Evolutionary conservation across 768 basidiomycete species (phyloP), one percentile per base, ranked within the genome.

Genomic region (Suillus plorans): DNA sequence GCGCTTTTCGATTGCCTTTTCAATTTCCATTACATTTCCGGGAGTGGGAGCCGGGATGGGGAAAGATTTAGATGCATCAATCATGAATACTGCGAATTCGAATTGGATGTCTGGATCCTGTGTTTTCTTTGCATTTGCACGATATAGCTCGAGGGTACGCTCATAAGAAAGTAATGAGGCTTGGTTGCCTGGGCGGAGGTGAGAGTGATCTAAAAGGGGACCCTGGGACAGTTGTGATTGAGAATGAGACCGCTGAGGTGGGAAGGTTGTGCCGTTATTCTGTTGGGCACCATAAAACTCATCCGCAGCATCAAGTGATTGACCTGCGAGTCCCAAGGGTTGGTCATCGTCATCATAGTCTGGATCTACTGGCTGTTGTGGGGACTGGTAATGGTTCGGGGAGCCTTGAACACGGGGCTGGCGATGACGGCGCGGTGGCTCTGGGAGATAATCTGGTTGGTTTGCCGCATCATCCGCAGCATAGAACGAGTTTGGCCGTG

Each of bases 71-170:
- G 95, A 92, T 58, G 96, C 94, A 73, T 98, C 97, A 73, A 99
- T 91, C 92, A 98, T 95, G 84, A 99, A 98, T 10, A 96, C 94
- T 47, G 97, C 94, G 70, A 99, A 98, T 76, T 99, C 97, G 81
- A 95, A 99, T 75, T 97, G 96, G 63, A 98, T 81, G 72, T 98
- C 94, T 0, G 97, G 96, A 76, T 99, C 95, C 80, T 97, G 95
- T 0, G 96, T 97, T 80, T 99, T 99, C 81, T 97, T 97, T 39
- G 97, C 97, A 77, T 99, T 99, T 52, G 90, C 88, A 56, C 97
- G 92, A 81, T 99, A 99, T 67, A 97, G 88, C 77, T 98, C 95
- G 65, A 99, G 88, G 2, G 97, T 99, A 64, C 92, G 92, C 77
- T 96, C 95, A 76, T 98, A 92, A 0, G 94, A 95, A 69, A 98